These are phyloP conservation scores for Pseudogymnoascus pannorum DNA, from an alignment of 2,329 filamentous ascomycete species.

Conservation along the genomic window DNA sequence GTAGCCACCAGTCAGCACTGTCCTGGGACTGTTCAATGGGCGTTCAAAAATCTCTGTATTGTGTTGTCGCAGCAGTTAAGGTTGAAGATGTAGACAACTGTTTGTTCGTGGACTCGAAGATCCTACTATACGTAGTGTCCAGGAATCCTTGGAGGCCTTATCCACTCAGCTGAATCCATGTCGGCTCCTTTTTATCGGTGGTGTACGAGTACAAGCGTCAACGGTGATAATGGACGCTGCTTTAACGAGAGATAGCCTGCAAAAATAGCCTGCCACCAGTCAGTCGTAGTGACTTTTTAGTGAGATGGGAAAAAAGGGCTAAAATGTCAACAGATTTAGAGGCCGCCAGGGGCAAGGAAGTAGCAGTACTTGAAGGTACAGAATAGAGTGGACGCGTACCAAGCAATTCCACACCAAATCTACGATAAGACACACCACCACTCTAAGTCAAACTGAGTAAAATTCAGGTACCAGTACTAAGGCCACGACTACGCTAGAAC, in stretches of 20 bases:
- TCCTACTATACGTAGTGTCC: not conserved
- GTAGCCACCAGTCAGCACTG: not conserved
- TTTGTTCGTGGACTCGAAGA: not conserved
- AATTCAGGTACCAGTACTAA: not conserved
- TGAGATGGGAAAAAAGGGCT: not conserved
- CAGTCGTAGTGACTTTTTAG: not conserved
- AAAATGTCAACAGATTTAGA: not conserved
- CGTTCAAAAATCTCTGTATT: not conserved
- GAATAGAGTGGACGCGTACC: not conserved
- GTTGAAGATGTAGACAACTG: not conserved
- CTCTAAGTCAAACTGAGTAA: not conserved
- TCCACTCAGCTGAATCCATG: not conserved
- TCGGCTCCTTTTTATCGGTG: not conserved
- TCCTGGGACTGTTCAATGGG: not conserved
- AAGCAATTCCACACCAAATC: not conserved
- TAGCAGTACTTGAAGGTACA: not conserved
- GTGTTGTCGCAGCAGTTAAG: not conserved
- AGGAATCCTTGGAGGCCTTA: not conserved
- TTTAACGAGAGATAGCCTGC: not conserved
- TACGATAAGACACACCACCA: not conserved
- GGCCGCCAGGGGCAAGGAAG: not conserved
- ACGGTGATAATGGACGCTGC: not conserved
- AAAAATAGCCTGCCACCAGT: not conserved
- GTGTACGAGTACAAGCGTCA: not conserved
- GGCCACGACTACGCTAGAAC: not conserved